Conservation (phyloP, 352 stramenopile species). For the Globisporangium carolinianum region DNA sequence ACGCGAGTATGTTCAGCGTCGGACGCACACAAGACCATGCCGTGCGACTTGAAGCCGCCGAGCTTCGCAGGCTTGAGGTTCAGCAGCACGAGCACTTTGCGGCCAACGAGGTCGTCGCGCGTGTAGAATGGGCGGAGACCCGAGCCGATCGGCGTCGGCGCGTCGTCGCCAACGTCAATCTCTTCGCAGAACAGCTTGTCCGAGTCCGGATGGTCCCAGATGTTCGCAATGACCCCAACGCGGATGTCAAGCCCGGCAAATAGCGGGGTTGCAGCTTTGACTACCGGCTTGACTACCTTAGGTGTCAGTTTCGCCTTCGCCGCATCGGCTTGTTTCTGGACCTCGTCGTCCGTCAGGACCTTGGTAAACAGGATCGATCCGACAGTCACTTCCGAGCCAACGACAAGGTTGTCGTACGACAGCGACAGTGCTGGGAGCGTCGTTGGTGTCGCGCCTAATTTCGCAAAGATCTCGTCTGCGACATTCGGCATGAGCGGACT, state of each 20-base stretch:
- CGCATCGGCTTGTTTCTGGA: conserved; percentile 45
- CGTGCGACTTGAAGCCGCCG: conserved; percentile 93
- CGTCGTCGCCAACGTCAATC: conserved; percentile 95
- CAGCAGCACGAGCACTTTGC: conserved; percentile 94
- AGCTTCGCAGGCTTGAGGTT: conserved; percentile 98
- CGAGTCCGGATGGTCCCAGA: conserved; percentile 80
- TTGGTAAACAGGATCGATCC: conserved; percentile 96
- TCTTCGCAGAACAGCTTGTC: conserved; percentile 98
- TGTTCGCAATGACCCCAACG: conserved; percentile 74
- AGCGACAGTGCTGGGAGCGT: conserved; percentile 68
- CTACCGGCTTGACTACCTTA: conserved; percentile 17
- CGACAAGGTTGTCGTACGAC: conserved; percentile 89
- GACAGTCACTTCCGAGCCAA: conserved; percentile 86
- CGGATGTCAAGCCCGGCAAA: conserved; percentile 79
- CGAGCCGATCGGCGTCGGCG: conserved; percentile 92
- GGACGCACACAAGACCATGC: conserved; percentile 96
- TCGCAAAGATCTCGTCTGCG: conserved; percentile 91
- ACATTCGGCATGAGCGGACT: conserved; percentile 91
- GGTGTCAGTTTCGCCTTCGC: conserved; percentile 41
- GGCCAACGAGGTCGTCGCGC: conserved; percentile 92
- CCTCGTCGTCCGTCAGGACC: conserved; percentile 74
- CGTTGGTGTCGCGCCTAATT: conserved; percentile 85
- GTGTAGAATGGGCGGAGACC: conserved; percentile 94
- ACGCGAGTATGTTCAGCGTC: conserved; percentile 87
- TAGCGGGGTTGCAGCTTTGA: conserved; percentile 43